Evolutionary conservation across 2,329 filamentous ascomycete species (phyloP).

Genomic region (Pestalotiopsis sp.): DNA sequence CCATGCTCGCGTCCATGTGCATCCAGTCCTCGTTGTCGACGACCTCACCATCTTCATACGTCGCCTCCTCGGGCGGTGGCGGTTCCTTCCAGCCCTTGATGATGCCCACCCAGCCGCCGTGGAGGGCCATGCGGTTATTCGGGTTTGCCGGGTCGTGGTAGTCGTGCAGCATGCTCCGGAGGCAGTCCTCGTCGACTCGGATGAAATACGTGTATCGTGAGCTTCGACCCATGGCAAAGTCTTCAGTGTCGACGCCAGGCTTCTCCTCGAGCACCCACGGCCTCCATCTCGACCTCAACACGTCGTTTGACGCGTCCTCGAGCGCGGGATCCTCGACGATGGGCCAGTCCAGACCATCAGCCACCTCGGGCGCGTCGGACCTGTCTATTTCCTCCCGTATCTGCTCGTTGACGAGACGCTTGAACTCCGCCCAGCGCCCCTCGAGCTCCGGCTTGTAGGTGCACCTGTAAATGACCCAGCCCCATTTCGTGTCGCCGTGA

Average conservation of each 20-base stretch:
- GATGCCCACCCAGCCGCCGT: neutral
- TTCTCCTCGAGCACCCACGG: neutral
- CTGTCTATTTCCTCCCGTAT: neutral
- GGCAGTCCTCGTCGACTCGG: slow-evolving; percentile 13
- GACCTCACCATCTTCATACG: neutral
- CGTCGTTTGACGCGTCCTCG: neutral
- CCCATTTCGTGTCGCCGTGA: neutral
- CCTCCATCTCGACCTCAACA: neutral
- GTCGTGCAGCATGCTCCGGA: neutral
- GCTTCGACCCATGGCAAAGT: neutral
- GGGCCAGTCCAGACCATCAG: neutral
- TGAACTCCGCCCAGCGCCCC: neutral
- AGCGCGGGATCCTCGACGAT: neutral
- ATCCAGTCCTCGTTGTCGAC: neutral
- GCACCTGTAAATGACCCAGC: slow-evolving; percentile 1
- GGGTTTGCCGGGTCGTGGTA: neutral
- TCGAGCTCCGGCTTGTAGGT: neutral
- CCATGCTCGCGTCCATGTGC: neutral
- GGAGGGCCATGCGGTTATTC: neutral
- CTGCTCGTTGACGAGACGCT: neutral
- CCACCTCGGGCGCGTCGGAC: neutral
- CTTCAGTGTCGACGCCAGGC: neutral
- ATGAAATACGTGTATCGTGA: slow-evolving; percentile 18
- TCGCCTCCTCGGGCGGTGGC: neutral
- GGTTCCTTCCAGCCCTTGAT: neutral